Evolutionary conservation across 2,329 filamentous ascomycete genomes (phyloP).

Genomic region (Paecilomyces niveus): DNA sequence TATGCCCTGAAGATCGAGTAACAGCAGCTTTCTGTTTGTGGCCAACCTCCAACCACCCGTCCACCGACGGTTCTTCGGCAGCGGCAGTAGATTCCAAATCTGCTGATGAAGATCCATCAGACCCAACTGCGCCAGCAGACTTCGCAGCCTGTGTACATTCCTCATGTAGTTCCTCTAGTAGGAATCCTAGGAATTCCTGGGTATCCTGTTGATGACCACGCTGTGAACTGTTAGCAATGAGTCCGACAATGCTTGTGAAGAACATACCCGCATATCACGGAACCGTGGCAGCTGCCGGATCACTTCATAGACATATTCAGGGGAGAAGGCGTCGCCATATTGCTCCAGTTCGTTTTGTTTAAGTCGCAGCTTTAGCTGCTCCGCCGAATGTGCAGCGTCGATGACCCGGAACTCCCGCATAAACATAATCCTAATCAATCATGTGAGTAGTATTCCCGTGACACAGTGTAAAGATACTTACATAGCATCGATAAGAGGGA

Average conservation of each 20-base stretch:
- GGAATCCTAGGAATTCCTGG: conserved; percentile 90
- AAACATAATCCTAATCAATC: conserved; percentile 71
- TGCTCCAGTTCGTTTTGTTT: conserved; percentile 81
- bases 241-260: no score
- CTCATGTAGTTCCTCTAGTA: conserved; percentile 87
- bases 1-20: conserved; percentile 75
- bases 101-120: conserved; percentile 39
- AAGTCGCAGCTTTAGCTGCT: conserved; percentile 65
- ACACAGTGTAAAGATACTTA: conserved; percentile 39
- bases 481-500: conserved; percentile 90
- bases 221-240: conserved; percentile 17
- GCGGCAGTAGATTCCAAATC: conserved; percentile 32
- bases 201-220: conserved; percentile 96
- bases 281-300: conserved; percentile 83
- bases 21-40: conserved; percentile 81
- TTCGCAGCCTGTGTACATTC: conserved; percentile 78
- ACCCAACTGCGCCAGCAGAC: conserved; percentile 35
- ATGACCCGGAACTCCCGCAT: conserved; percentile 86
- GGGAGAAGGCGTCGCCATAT: conserved; percentile 84
- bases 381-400: conserved; percentile 66
- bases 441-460: conserved; percentile 1
- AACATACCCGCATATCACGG: conserved; percentile 64
- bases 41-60: conserved; percentile 92
- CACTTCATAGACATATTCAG: conserved; percentile 91
- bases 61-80: conserved; percentile 37